Conservation (phyloP, 2,329 filamentous ascomycete species). For the Fusarium sp. region DNA sequence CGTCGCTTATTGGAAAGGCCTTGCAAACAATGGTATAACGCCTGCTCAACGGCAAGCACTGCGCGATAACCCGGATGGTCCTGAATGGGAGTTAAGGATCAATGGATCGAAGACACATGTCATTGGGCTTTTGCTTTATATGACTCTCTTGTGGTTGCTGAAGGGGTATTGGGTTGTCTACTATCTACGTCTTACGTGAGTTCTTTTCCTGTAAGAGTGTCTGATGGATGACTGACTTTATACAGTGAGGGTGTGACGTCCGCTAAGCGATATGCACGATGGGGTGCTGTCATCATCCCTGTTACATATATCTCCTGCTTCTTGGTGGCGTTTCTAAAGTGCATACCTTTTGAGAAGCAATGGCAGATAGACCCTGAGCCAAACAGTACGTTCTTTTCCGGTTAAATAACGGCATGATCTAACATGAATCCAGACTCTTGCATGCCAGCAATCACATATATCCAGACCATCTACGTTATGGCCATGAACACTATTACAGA, state of each 20-base stretch:
- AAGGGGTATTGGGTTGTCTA: background rate
- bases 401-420: too few species aligned
- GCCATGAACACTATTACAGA: background rate
- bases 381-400: too few species aligned
- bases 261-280: background rate
- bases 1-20: background rate
- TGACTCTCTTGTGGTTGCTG: background rate
- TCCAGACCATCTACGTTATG: background rate
- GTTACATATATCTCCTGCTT: background rate
- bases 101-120: background rate
- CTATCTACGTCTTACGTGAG: background rate
- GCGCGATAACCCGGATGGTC: background rate
- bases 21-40: background rate
- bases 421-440: background rate
- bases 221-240: background rate
- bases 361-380: background rate
- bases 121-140: background rate
- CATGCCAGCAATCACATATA: background rate
- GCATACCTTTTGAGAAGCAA: background rate
- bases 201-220: accelerated
- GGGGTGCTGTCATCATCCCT: background rate
- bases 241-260: background rate
- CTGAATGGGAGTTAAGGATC: background rate
- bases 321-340: background rate
- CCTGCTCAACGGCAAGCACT: background rate